Evolutionary conservation across 345 rosid genomes (phyloP), one percentile per base, ranked within the genome.

Genomic region (Isatis tinctoria): DNA sequence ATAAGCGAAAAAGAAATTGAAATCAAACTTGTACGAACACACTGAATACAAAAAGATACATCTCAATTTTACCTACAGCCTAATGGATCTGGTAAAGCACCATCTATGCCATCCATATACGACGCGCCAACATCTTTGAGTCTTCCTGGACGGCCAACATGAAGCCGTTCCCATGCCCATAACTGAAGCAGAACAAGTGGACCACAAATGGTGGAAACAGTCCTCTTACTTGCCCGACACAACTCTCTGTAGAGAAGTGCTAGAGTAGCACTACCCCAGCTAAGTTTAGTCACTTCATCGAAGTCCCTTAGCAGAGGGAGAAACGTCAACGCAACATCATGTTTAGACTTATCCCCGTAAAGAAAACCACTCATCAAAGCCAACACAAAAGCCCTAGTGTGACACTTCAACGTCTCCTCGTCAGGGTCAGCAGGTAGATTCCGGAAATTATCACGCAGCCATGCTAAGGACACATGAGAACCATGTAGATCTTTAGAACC

Each of bases 101-200:
- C 81, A 60, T 73, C 64, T 12, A 78, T 78, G 73, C 81, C 81
- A 59, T 78, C 78, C 77, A 78, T 51, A 72, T 57, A 73, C 12
- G 81, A 78, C 24, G 78, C 81, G 1, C 77, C 77, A 47, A 73
- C 77, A 52, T 67, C 81, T 72, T 67, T 78, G 33, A 78, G 70
- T 43, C 81, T 78, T 67, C 81, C 81, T 18, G 81, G 81, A 48
- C 81, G 81, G 13, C 81, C 81, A 78, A 78, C 81, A 60, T 78
- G 81, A 16, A 78, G 69, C 2, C 81, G 49, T 60, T 78, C 81
- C 81, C 81, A 78, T 13, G 81, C 81, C 81, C 81, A 78, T 72
- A 78, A 43, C 69, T 78, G 81, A 37, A 78, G 51, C 70, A 78
- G 72, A 72, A 78, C 81, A 72, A 78, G 81, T 60, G 81, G 81